phyloP scores from a whole-genome alignment of 2,329 filamentous ascomycete genomes.

The Stemphylium vesicarium region DNA sequence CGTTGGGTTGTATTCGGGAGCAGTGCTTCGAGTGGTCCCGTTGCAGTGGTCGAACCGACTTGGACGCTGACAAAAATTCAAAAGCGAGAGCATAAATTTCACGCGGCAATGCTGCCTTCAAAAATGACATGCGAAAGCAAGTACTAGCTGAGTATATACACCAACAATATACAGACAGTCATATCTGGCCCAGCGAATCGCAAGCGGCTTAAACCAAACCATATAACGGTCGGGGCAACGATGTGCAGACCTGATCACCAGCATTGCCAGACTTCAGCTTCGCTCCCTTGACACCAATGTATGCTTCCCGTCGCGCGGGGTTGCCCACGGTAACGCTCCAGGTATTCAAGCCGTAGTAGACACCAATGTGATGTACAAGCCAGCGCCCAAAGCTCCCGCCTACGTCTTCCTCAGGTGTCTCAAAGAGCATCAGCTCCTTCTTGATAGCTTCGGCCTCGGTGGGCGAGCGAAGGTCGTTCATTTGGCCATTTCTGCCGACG shows the following conservation, averaged over 20 bases:
- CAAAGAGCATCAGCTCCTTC: slow-evolving; percentile 76
- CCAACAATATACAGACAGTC: no score
- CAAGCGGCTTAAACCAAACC: slow-evolving; percentile 36
- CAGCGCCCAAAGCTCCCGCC: slow-evolving; percentile 86
- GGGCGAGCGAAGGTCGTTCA: slow-evolving; percentile 63
- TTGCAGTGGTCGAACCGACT: no score
- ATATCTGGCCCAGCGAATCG: no score
- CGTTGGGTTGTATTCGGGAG: no score
- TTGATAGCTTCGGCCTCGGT: slow-evolving; percentile 61
- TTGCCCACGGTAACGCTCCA: slow-evolving; percentile 77
- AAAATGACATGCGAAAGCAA: no score
- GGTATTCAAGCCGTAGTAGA: slow-evolving; percentile 88
- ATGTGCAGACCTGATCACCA: slow-evolving; percentile 17
- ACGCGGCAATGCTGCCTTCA: no score
- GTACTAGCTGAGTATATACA: no score
- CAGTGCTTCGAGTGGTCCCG: no score
- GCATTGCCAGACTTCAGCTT: slow-evolving; percentile 34
- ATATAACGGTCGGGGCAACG: slow-evolving; percentile 46
- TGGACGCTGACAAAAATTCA: no score
- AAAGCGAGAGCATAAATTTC: no score
- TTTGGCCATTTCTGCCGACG: slow-evolving; percentile 71
- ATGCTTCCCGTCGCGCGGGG: slow-evolving; percentile 78
- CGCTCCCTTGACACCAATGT: slow-evolving; percentile 72
- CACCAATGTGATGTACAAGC: slow-evolving; percentile 89
- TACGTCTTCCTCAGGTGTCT: slow-evolving; percentile 76